Evolutionary conservation across 805 yeast species (phyloP).

Genomic region (Komagataella kurtzmanii): DNA sequence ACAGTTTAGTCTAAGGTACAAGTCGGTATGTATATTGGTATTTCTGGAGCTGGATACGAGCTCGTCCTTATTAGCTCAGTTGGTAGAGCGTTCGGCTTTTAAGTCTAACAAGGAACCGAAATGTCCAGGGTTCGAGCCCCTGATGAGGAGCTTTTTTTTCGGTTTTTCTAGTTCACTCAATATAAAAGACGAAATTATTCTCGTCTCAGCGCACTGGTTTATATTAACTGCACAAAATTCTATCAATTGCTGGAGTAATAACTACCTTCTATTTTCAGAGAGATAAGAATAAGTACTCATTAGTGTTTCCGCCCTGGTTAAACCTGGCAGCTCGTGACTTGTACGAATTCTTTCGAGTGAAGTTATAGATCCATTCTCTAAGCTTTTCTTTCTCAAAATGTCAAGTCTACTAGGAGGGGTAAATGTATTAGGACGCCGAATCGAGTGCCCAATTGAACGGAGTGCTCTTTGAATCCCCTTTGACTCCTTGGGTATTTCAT

Average conservation of each 20-base stretch:
- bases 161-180: not conserved
- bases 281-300: not conserved
- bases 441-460: conserved; percentile 5
- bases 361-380: conserved; percentile 8
- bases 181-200: not conserved
- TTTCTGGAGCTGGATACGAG: not conserved
- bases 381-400: conserved; percentile 5
- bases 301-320: conserved; percentile 29
- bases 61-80: conserved; percentile 10
- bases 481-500: not conserved
- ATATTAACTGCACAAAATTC: not conserved
- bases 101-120: conserved; percentile 21
- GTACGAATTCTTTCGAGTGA: conserved; percentile 28
- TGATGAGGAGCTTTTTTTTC: conserved; percentile 29
- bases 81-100: conserved; percentile 15
- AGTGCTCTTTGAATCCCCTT: not conserved
- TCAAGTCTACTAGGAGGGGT: not conserved
- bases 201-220: not conserved
- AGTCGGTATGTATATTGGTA: not conserved
- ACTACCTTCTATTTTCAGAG: not conserved
- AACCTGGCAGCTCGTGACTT: conserved; percentile 34
- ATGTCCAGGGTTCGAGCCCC: conserved; percentile 55
- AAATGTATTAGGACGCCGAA: not conserved
- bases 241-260: not conserved
- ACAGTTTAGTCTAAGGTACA: not conserved